These are phyloP conservation scores for Arctium lappa DNA, from an alignment of 129 eudicot species.

Conservation along the genomic window DNA sequence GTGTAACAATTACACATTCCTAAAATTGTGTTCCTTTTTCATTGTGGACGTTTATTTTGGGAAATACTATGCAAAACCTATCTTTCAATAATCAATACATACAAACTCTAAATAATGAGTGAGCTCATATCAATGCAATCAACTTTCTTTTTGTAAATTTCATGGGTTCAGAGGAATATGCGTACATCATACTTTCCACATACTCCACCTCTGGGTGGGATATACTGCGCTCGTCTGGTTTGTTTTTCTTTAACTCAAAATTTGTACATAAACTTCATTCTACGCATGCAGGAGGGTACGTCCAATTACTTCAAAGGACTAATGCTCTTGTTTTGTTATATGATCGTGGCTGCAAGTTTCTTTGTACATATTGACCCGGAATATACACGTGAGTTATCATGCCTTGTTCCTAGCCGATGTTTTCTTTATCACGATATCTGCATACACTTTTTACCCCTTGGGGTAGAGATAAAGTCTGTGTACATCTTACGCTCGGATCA, in stretches of 20 bases:
- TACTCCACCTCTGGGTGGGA: neutral
- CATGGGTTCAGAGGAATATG: neutral
- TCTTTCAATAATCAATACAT: no score
- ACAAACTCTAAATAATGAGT: no score
- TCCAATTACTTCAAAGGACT: constrained; percentile 79
- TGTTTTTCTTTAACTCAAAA: neutral
- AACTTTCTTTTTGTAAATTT: neutral
- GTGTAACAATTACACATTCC: neutral
- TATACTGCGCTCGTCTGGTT: neutral
- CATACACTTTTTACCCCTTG: neutral
- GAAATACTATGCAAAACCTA: no score
- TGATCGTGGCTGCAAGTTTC: constrained; percentile 83
- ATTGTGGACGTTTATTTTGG: neutral
- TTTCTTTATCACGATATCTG: neutral
- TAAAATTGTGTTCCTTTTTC: neutral
- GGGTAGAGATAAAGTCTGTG: neutral
- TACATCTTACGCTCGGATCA: neutral
- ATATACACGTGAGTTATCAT: constrained; percentile 39
- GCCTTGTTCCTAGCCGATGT: neutral
- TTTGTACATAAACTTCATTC: neutral
- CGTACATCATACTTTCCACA: neutral
- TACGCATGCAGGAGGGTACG: constrained; percentile 58
- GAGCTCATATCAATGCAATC: neutral
- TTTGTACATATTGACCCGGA: constrained; percentile 62
- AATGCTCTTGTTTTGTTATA: constrained; percentile 74